Evolutionary conservation across 345 rosid species (phyloP), one percentile per base, ranked within the genome.

Genomic region (Syzygium jambos): DNA sequence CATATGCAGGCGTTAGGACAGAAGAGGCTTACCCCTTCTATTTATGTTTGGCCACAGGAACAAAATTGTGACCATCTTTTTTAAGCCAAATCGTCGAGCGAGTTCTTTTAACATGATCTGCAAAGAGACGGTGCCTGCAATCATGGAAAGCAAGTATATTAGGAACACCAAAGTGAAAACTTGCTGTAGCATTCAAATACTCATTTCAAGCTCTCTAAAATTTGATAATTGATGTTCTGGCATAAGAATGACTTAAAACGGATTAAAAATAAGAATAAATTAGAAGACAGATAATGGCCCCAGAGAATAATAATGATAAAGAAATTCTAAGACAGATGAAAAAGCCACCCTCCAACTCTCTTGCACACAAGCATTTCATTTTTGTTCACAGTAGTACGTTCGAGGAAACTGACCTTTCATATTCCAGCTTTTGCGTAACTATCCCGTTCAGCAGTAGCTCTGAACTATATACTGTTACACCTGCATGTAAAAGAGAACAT

Each of bases 391-490:
- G 27, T 19, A 21, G 15, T 38, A 73, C 14, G 4, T 73, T 73
- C 6, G 68, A 23, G 15, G 8, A 53, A 49, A 83, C 94, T n/a
- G 43, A 97, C 99, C 99, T 95, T 91, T 93, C 99, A 85, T 93
- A 94, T 87, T 97, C 98, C 78, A 97, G 92, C 90, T 90, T 95
- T 92, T 96, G 98, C 82, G 95, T 94, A 68, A 97, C 97, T 87
- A 97, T 96, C 78, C 99, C 98, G 89, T 93, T 96, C 87, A 97
- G 89, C 41, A 97, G 89, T 85, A 97, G 92, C 94, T 97, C 98
- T 55, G 98, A 95, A 89, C 98, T 94, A 89, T 96, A 96, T 38
- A 96, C 95, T 30, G 94, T 91, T 25, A 92, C 91, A 68, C 98
- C 99, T 96, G 95, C 85, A 54, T 38, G 82, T 41, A 84, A 34